phyloP scores from a whole-genome alignment of 2,329 filamentous ascomycete species.

The Neoascochyta sp. region DNA sequence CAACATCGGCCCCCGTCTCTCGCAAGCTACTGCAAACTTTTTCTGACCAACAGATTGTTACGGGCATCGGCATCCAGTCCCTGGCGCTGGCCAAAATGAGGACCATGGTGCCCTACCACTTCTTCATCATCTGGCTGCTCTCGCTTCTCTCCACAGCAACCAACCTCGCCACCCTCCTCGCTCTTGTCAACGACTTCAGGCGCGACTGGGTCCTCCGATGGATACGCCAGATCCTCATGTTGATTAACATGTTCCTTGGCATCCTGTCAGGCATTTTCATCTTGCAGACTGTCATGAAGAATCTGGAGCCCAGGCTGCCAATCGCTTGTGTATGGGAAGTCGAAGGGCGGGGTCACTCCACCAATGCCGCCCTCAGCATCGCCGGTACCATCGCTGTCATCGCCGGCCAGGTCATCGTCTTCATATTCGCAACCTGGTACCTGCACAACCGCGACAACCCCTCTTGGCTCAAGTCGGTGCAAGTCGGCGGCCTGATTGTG shows the following conservation, averaged over 20 bases:
- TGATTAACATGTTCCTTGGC: conserved; percentile 59
- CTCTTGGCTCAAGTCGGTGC: conserved; percentile 54
- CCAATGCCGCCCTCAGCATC: conserved; percentile 49
- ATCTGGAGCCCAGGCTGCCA: conserved; percentile 53
- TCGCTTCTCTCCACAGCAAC: conserved; percentile 62
- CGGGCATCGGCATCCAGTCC: conserved; percentile 64
- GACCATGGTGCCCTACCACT: conserved; percentile 62
- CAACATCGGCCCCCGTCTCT: conserved; percentile 50
- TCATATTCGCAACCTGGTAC: conserved; percentile 61
- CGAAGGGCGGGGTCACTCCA: conserved; percentile 34
- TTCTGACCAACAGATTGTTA: conserved; percentile 66
- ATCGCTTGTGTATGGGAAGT: conserved; percentile 60
- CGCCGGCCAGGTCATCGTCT: conserved; percentile 56
- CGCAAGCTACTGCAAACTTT: conserved; percentile 64
- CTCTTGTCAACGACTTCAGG: conserved; percentile 62
- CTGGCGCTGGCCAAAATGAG: conserved; percentile 59
- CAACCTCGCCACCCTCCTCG: conserved; percentile 62
- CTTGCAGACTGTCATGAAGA: conserved; percentile 52
- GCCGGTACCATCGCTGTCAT: conserved; percentile 61
- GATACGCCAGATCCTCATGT: conserved; percentile 64
- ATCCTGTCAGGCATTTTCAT: conserved; percentile 56
- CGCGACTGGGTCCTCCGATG: conserved; percentile 64
- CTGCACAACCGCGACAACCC: conserved; percentile 54
- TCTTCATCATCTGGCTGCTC: conserved; percentile 68
- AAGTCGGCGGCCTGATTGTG: conserved; percentile 52